These are phyloP conservation scores for Lentinula sp. DNA, from an alignment of 768 basidiomycete species.

Conservation along the genomic window DNA sequence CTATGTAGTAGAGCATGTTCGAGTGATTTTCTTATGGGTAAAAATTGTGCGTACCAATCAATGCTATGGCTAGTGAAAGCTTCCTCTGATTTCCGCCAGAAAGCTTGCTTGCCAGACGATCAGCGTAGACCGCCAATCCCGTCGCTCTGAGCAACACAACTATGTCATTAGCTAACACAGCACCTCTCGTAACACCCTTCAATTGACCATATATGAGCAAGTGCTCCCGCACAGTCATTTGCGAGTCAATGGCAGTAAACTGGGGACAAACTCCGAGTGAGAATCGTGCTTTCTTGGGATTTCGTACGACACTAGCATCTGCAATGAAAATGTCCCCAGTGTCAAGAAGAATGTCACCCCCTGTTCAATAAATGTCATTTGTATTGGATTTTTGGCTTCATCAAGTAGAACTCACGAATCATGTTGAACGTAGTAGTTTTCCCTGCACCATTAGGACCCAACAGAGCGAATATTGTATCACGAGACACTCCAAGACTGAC, in stretches of 20 bases:
- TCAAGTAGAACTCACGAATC: slow-evolving; percentile 45
- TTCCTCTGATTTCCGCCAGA: slow-evolving; percentile 81
- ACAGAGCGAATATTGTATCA: slow-evolving; percentile 63
- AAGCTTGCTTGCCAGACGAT: slow-evolving; percentile 66
- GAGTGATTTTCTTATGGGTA: neutral
- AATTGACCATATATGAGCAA: slow-evolving; percentile 65
- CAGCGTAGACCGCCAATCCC: slow-evolving; percentile 52
- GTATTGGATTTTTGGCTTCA: neutral
- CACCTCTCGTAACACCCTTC: slow-evolving; percentile 53
- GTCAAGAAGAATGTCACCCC: slow-evolving; percentile 64
- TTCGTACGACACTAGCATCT: slow-evolving; percentile 57
- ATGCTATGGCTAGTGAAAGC: slow-evolving; percentile 66
- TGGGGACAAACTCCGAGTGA: slow-evolving; percentile 80
- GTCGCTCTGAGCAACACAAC: slow-evolving; percentile 53
- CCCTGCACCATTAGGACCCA: slow-evolving; percentile 81
- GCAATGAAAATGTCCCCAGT: slow-evolving; percentile 64
- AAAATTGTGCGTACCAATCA: slow-evolving; percentile 43
- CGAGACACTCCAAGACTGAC: slow-evolving; percentile 61
- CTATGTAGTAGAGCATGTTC: slow-evolving; percentile 20
- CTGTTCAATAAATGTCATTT: slow-evolving; percentile 23
- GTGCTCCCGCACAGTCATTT: slow-evolving; percentile 75
- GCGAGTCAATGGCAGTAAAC: slow-evolving; percentile 76
- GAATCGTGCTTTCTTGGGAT: slow-evolving; percentile 57
- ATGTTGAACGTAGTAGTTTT: slow-evolving; percentile 81
- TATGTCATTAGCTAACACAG: slow-evolving; percentile 47